Conservation (phyloP, 768 basidiomycete genomes). For the Coprinellus micaceus region DNA sequence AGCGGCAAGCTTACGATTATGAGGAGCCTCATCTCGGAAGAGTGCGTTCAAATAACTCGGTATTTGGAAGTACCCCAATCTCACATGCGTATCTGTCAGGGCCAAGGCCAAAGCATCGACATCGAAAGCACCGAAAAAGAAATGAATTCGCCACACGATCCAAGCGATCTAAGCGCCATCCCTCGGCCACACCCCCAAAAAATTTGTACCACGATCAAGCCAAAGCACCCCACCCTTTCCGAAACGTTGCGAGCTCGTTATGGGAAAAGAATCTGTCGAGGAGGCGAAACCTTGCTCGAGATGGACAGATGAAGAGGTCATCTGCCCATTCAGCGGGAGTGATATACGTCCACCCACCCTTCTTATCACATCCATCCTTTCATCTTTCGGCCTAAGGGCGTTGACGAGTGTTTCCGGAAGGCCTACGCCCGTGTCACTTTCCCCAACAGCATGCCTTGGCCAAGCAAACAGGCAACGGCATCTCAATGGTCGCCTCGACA, state of each 20-base stretch:
- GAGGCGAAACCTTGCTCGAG: not conserved
- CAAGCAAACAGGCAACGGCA: not conserved
- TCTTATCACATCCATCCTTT: constrained; percentile 1
- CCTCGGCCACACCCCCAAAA: not conserved
- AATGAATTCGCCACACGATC: not conserved
- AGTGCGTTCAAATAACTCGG: constrained; percentile 15
- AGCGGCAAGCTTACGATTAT: constrained; percentile 90
- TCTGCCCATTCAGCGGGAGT: not conserved
- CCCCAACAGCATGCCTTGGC: too few relatives aligned
- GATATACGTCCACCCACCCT: not conserved
- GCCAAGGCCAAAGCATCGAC: not conserved
- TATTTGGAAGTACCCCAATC: not conserved
- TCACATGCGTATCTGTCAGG: not conserved
- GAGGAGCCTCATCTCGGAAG: constrained; percentile 54
- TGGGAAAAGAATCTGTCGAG: not conserved
- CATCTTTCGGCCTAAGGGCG: not conserved
- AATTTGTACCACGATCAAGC: not conserved
- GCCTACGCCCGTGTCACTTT: too few relatives aligned
- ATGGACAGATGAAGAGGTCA: not conserved
- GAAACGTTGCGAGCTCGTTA: not conserved
- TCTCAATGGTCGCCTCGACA: not conserved
- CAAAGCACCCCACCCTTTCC: not conserved
- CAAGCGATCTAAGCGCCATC: not conserved
- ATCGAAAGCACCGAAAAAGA: not conserved
- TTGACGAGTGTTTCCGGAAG: not conserved